A percentile compares a stretch with the other conserved stretches of the same genome.
Conservation (phyloP, 208 protist species). For the Acanthamoeba sp. region DNA sequence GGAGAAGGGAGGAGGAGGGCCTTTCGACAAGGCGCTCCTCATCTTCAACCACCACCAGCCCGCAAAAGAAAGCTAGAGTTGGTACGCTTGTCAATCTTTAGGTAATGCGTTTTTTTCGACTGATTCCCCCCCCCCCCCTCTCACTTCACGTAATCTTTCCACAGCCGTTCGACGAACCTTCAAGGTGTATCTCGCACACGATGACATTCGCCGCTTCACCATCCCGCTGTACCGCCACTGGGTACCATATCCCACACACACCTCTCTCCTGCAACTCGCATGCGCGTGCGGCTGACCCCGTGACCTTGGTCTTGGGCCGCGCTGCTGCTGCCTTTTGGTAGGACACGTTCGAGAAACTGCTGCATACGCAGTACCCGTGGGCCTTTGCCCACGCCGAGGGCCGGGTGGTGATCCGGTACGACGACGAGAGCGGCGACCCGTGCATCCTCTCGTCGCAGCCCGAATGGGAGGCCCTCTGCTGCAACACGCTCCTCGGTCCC, state of each 20-base stretch:
- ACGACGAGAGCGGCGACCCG: not conserved
- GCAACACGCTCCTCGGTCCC: not conserved
- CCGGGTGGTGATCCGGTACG: not conserved
- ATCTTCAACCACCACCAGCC: not conserved
- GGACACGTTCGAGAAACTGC: not conserved
- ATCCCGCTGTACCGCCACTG: not conserved
- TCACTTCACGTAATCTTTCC: not conserved
- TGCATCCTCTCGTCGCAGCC: constrained; percentile 42
- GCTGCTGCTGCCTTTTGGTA: not conserved
- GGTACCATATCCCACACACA: no score
- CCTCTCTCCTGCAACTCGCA: no score
- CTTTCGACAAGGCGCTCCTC: no score
- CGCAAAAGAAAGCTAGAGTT: not conserved
- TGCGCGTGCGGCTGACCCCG: no score
- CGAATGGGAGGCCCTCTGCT: not conserved
- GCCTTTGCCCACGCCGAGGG: not conserved
- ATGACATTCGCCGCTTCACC: not conserved
- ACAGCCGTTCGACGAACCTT: not conserved
- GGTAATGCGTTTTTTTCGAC: no score
- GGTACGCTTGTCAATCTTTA: not conserved
- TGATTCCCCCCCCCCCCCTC: not conserved
- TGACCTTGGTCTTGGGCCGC: not conserved
- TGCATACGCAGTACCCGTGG: not conserved
- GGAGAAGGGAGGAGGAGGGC: not conserved
- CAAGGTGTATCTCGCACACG: not conserved